Percentiles rank a stretch among this genome's conserved stretches.
These are phyloP conservation scores for Apiospora malaysiana DNA, from an alignment of 2,329 filamentous ascomycete genomes.

Conservation along the genomic window DNA sequence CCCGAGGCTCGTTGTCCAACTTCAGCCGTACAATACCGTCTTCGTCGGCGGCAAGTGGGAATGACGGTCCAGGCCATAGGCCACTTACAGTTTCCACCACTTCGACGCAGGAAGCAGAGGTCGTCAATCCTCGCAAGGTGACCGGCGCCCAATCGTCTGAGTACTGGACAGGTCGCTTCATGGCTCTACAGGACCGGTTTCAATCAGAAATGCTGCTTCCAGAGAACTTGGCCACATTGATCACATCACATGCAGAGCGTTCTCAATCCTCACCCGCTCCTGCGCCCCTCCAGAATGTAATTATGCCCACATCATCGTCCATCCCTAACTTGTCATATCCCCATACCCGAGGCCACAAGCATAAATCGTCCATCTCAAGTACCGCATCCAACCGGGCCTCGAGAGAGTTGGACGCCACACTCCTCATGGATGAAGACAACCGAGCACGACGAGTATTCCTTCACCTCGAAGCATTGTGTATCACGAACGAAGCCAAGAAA, in stretches of 20 bases:
- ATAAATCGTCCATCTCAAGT: not conserved
- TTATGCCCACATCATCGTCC: slow-evolving; percentile 3
- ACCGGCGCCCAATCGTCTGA: slow-evolving; percentile 50
- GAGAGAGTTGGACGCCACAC: slow-evolving; percentile 1
- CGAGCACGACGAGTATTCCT: slow-evolving; percentile 51
- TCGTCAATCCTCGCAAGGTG: slow-evolving; percentile 40
- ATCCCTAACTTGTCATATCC: slow-evolving; percentile 21
- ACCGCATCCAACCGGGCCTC: not conserved
- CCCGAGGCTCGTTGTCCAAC: slow-evolving; percentile 39
- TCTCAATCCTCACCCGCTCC: slow-evolving; percentile 21
- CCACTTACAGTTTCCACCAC: not conserved
- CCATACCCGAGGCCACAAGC: not conserved
- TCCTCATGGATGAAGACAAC: slow-evolving; percentile 47
- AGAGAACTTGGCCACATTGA: slow-evolving; percentile 33
- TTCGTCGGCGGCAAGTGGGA: slow-evolving; percentile 28
- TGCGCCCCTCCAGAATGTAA: not conserved
- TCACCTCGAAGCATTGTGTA: slow-evolving; percentile 53
- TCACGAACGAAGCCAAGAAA: slow-evolving; percentile 52
- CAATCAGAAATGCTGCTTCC: slow-evolving; percentile 47
- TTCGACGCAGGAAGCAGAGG: not conserved
- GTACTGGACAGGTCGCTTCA: slow-evolving; percentile 70
- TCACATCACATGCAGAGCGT: slow-evolving; percentile 31
- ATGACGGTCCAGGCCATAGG: slow-evolving; percentile 12
- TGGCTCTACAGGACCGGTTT: slow-evolving; percentile 61
- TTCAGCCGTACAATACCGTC: slow-evolving; percentile 47